Evolutionary conservation across 2,329 filamentous ascomycete genomes (phyloP), one percentile per base, ranked within the genome.

Genomic region (Triangularia verruculosa): DNA sequence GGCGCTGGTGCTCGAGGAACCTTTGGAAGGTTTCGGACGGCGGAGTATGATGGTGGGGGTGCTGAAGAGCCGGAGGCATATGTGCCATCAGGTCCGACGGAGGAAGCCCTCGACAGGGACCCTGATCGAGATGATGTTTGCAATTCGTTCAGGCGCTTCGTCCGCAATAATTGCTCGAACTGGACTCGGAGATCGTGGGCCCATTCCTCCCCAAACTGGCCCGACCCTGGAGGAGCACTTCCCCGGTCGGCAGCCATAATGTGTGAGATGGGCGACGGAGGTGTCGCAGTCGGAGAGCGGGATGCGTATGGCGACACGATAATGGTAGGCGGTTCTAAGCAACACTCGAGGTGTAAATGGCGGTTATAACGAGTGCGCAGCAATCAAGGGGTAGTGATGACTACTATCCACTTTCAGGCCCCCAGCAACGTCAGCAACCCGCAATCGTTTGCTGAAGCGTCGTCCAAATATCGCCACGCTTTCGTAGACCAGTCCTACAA

Each of bases 141-240:
- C 58, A 97, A 83, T 68, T 93, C 91, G 75, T 92, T 93, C 82
- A 97, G 87, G 76, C 93, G 87, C 80, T 91, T 93, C 63, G 91
- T 92, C 75, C 91, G 89, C 73, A 98, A 83, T 65, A 96, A 81
- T 68, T 93, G 89, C 75, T 96, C 92, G 76, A 97, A 97, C 73
- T 92, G 90, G 71, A 89, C 80, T 59, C 91, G 89, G 71, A 98
- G 80, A 64, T 93, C 91, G 71, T 86, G 84, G 25, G 93, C 92
- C 87, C 89, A 91, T 72, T 85, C 83, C 73, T 93, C 90, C 73
- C 89, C 89, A 71, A 86, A 85, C 6, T 82, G 78, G 43, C 72
- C 76, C 59, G 74, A 71, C 64, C 71, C 62, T 28, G 67, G 61
- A 5, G 68, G 64, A 56, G 58, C 54, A 34, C 66, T 67, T 64